These are phyloP conservation scores for Neodidymelliopsis sp. DNA, from an alignment of 2,329 filamentous ascomycete species.

Conservation along the genomic window DNA sequence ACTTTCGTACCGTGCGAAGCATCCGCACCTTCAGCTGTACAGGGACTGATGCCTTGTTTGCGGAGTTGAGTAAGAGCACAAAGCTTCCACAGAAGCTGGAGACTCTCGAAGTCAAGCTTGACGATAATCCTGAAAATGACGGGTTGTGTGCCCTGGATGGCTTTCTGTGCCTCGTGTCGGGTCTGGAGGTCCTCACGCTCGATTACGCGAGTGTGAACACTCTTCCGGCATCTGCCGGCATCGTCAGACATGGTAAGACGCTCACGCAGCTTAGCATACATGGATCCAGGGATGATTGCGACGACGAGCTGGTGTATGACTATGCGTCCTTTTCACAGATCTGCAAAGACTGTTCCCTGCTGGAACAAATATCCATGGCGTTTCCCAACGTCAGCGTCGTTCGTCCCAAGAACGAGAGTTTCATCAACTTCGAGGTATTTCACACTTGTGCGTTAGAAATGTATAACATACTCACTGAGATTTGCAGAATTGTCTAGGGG, in stretches of 20 bases:
- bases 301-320: constrained; percentile 55
- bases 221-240: constrained; percentile 53
- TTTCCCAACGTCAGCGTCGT: constrained; percentile 56
- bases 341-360: constrained; percentile 52
- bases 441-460: too few species aligned
- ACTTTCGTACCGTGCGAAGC: constrained; percentile 54
- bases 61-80: constrained; percentile 55
- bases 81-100: constrained; percentile 55
- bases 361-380: constrained; percentile 57
- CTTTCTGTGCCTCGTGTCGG: constrained; percentile 56
- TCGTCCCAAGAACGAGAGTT: constrained; percentile 52
- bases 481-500: constrained; percentile 44
- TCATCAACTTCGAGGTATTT: constrained; percentile 51
- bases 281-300: constrained; percentile 47
- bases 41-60: constrained; percentile 56
- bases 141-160: constrained; percentile 56
- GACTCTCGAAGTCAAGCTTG: constrained; percentile 56
- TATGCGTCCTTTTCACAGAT: constrained; percentile 55
- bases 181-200: constrained; percentile 54
- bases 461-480: too few species aligned
- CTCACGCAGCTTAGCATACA: constrained; percentile 56
- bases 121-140: constrained; percentile 58
- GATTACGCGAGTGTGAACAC: constrained; percentile 53
- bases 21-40: constrained; percentile 55
- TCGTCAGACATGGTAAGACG: constrained; percentile 56